phyloP scores from a whole-genome alignment of 805 yeast species.

The Ogataea nonfermentans region DNA sequence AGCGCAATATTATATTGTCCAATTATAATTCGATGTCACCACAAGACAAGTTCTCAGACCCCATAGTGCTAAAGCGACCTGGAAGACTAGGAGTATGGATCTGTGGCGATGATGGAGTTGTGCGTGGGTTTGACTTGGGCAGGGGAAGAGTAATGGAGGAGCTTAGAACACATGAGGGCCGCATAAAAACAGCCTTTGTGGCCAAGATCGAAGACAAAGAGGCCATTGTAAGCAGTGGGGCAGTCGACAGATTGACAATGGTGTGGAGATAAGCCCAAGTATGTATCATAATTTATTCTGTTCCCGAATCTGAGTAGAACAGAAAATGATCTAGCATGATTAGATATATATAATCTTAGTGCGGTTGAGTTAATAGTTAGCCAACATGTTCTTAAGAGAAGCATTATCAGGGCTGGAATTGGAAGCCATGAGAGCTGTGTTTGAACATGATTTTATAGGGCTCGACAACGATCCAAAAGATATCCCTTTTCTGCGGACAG shows the following conservation, averaged over 20 bases:
- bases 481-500: not conserved
- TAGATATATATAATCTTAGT: slow-evolving; percentile 4
- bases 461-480: not conserved
- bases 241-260: slow-evolving; percentile 39
- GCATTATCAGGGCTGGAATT: slow-evolving; percentile 4
- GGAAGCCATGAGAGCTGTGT: slow-evolving; percentile 2
- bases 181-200: slow-evolving; percentile 45
- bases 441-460: slow-evolving; percentile 1
- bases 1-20: slow-evolving; percentile 38
- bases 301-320: slow-evolving; percentile 10
- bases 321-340: slow-evolving; percentile 8
- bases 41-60: slow-evolving; percentile 63
- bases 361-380: not conserved
- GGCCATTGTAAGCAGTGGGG: slow-evolving; percentile 48
- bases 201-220: slow-evolving; percentile 33
- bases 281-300: slow-evolving; percentile 3
- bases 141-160: slow-evolving; percentile 36
- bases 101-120: slow-evolving; percentile 63
- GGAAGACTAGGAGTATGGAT: slow-evolving; percentile 57
- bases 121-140: slow-evolving; percentile 57
- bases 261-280: slow-evolving; percentile 31
- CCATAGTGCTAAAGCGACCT: slow-evolving; percentile 37
- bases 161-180: slow-evolving; percentile 41
- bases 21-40: slow-evolving; percentile 55
- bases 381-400: slow-evolving; percentile 4